Conservation (phyloP, 1,284 basidiomycete genomes). For the Melampsora americana region DNA sequence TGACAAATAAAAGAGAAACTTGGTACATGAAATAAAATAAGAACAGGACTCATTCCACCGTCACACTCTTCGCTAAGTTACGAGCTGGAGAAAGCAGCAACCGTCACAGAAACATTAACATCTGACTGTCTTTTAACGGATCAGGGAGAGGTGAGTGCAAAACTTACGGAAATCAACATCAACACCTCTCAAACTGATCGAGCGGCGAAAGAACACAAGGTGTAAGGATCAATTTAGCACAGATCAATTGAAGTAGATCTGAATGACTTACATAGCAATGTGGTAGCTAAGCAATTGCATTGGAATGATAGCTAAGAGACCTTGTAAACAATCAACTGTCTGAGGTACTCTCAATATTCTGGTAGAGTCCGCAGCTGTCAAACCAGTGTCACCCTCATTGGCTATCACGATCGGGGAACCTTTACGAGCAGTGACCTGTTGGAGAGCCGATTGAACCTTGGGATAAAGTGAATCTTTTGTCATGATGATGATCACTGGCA, state of each 20-base stretch:
- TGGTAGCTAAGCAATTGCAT: constrained; percentile 95
- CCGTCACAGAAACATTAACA: neutral
- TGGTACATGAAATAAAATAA: too few relatives aligned
- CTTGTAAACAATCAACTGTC: constrained; percentile 93
- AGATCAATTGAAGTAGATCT: neutral
- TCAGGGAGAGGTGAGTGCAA: neutral
- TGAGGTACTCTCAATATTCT: constrained; percentile 58
- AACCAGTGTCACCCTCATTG: constrained; percentile 84
- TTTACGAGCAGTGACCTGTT: constrained; percentile 95
- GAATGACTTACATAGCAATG: constrained; percentile 65
- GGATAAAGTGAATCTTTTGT: constrained; percentile 97
- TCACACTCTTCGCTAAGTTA: constrained; percentile 41
- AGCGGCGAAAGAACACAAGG: neutral
- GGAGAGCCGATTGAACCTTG: constrained; percentile 92
- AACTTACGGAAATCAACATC: constrained; percentile 43
- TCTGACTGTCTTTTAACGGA: neutral
- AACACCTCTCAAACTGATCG: constrained; percentile 35
- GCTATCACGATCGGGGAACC: constrained; percentile 80
- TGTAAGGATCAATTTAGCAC: neutral
- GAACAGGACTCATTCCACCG: constrained; percentile 22
- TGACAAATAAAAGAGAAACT: too few relatives aligned
- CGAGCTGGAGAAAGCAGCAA: constrained; percentile 6
- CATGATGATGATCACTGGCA: constrained; percentile 88
- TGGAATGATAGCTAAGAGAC: constrained; percentile 92
- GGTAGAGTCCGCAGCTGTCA: constrained; percentile 70